Conservation (phyloP, 2,329 filamentous ascomycete species). For the Claviceps sp. region DNA sequence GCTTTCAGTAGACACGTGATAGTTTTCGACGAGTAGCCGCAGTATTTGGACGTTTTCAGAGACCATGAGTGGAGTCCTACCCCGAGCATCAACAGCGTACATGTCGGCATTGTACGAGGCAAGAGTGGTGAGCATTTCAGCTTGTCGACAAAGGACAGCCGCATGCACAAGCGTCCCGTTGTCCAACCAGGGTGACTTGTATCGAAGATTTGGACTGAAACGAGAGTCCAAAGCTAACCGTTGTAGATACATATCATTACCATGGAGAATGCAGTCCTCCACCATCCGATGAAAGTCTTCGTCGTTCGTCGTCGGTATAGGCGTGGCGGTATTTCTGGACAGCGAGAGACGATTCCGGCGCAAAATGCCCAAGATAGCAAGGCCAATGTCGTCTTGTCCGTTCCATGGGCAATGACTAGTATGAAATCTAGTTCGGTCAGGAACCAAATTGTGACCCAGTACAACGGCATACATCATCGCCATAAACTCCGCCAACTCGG, state of each 20-base stretch:
- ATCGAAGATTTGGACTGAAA: constrained; percentile 17
- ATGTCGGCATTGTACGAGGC: constrained; percentile 16
- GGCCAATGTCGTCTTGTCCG: background rate
- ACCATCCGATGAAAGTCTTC: constrained; percentile 7
- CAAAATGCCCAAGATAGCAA: background rate
- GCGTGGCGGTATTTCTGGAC: background rate
- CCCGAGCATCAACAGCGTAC: constrained; percentile 13
- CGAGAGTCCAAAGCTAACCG: constrained; percentile 17
- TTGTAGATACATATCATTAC: constrained; percentile 14
- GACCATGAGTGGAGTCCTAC: constrained; percentile 23
- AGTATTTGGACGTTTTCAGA: constrained; percentile 16
- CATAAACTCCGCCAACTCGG: background rate
- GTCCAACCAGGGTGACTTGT: constrained; percentile 1
- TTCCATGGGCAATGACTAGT: constrained; percentile 1
- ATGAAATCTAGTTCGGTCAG: background rate
- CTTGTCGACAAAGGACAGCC: constrained; percentile 14
- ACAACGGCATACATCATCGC: background rate
- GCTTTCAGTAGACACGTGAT: constrained; percentile 16
- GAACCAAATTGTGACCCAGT: constrained; percentile 1
- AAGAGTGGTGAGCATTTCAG: constrained; percentile 16
- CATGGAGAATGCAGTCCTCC: constrained; percentile 7
- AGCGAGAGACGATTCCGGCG: constrained; percentile 8
- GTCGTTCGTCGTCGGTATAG: constrained; percentile 9
- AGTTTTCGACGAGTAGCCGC: constrained; percentile 12
- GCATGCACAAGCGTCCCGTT: constrained; percentile 18